Evolutionary conservation across 2,329 filamentous ascomycete genomes (phyloP).

Genomic region (Cadophora luteo-olivacea): DNA sequence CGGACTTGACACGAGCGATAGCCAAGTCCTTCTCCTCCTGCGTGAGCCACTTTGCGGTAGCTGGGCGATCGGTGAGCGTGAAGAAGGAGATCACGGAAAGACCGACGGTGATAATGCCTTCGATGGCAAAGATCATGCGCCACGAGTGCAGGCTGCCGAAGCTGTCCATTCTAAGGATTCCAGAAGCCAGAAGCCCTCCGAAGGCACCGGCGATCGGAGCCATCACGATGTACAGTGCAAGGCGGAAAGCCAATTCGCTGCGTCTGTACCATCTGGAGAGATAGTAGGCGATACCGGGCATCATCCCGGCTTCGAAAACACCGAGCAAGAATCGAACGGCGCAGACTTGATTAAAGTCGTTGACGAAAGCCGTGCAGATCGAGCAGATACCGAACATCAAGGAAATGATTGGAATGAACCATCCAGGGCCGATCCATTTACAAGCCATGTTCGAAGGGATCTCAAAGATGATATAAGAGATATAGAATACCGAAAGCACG

Average conservation of each 20-base stretch:
- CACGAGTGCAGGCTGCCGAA: slow-evolving; percentile 60
- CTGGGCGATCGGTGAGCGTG: slow-evolving; percentile 72
- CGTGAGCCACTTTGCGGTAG: slow-evolving; percentile 69
- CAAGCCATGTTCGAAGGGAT: slow-evolving; percentile 71
- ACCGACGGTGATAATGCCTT: slow-evolving; percentile 67
- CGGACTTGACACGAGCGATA: slow-evolving; percentile 70
- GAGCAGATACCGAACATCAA: slow-evolving; percentile 69
- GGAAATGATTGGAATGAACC: slow-evolving; percentile 69
- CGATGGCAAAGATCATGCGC: slow-evolving; percentile 77
- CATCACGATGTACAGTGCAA: slow-evolving; percentile 74
- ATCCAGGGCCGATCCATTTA: slow-evolving; percentile 75
- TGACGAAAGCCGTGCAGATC: slow-evolving; percentile 69
- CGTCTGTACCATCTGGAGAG: slow-evolving; percentile 75
- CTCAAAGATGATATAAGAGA: slow-evolving; percentile 76
- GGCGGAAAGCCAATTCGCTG: slow-evolving; percentile 69
- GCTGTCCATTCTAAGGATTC: slow-evolving; percentile 64
- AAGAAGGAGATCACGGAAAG: slow-evolving; percentile 66
- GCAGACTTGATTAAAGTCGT: slow-evolving; percentile 56
- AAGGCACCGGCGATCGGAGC: slow-evolving; percentile 74
- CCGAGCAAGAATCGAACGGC: slow-evolving; percentile 70
- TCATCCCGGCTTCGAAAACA: slow-evolving; percentile 70
- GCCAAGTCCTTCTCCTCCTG: slow-evolving; percentile 71
- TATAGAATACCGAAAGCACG: slow-evolving; percentile 72
- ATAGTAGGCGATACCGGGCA: slow-evolving; percentile 76
- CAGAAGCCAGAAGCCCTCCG: slow-evolving; percentile 69